These are phyloP conservation scores for Rhodotorula kratochvilovae DNA, from an alignment of 768 basidiomycete species.

Conservation along the genomic window DNA sequence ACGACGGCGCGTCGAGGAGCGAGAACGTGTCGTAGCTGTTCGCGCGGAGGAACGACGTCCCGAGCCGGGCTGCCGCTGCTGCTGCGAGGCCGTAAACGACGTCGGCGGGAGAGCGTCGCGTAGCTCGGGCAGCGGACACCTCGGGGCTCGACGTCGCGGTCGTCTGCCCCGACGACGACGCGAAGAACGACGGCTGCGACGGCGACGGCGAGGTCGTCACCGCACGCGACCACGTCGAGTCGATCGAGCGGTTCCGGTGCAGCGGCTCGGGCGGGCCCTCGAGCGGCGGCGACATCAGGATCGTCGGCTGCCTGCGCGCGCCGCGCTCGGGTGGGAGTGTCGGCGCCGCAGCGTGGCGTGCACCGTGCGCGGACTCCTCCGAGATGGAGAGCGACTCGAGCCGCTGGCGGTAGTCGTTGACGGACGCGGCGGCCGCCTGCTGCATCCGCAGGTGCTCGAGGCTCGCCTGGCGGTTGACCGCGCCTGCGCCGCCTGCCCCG, in stretches of 20 bases:
- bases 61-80: background rate
- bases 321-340: background rate
- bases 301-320: slow-evolving; percentile 16
- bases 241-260: slow-evolving; percentile 4
- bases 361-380: background rate
- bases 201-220: background rate
- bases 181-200: background rate
- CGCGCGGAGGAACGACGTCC: background rate
- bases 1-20: background rate
- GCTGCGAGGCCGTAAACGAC: background rate
- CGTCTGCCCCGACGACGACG: background rate
- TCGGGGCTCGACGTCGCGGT: background rate
- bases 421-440: background rate
- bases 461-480: slow-evolving; percentile 2
- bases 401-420: background rate
- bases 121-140: background rate
- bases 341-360: background rate
- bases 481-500: too few species aligned
- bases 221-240: background rate
- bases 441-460: slow-evolving; percentile 10
- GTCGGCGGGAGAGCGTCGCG: slow-evolving; percentile 15
- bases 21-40: background rate
- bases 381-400: background rate
- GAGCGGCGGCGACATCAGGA: slow-evolving; percentile 29
- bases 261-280: background rate